Base-by-base conservation (phyloP, 108 stramenopile species). In the Craspedostauros australis region DNA sequence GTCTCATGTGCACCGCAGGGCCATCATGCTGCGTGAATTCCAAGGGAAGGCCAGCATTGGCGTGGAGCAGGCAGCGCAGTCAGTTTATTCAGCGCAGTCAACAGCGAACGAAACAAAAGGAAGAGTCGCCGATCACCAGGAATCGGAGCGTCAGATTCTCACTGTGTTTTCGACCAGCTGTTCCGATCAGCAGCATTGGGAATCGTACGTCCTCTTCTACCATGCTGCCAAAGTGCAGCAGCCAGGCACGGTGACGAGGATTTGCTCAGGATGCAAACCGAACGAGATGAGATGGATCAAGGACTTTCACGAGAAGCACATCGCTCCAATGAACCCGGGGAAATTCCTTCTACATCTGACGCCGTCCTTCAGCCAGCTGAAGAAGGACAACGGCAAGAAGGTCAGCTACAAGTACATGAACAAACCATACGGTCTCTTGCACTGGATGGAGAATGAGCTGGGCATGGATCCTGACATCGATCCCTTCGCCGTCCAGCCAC, bases 321-420 rank as follows among this genome's bases (percentile, higher is more conserved):
- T n/a, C n/a, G n/a, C n/a, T n/a, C n/a, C n/a, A n/a, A n/a, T n/a
- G n/a, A n/a, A n/a, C n/a, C n/a, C n/a, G n/a, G n/a, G n/a, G n/a
- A n/a, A n/a, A n/a, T n/a, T n/a, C n/a, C n/a, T n/a, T n/a, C n/a
- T n/a, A n/a, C n/a, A n/a, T n/a, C 80, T 91, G 30, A 94, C 93
- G 5, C 89, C 85, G 1, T 65, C 75, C 27, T 94, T 82, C 42
- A 63, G 68, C 12, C 54, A 63, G 5, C 72, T 79, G 15, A 66
- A 70, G 20, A 72, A 83, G 56, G 71, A 63, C 27, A 51, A 46
- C 23, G 77, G 70, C 0, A 60, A 80, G 30, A 48, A 54, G 0
- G 62, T 54, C 15, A 70, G 82, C 39, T 91, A 91, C 73, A 89
- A 90, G 59, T 95, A 83, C 68, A 80, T 77, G 61, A 95, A 95